Percentiles rank a stretch among this genome's conserved stretches.
These are phyloP conservation scores for Pleomassaria siparia DNA, from an alignment of 2,329 filamentous ascomycete genomes.

Conservation along the genomic window DNA sequence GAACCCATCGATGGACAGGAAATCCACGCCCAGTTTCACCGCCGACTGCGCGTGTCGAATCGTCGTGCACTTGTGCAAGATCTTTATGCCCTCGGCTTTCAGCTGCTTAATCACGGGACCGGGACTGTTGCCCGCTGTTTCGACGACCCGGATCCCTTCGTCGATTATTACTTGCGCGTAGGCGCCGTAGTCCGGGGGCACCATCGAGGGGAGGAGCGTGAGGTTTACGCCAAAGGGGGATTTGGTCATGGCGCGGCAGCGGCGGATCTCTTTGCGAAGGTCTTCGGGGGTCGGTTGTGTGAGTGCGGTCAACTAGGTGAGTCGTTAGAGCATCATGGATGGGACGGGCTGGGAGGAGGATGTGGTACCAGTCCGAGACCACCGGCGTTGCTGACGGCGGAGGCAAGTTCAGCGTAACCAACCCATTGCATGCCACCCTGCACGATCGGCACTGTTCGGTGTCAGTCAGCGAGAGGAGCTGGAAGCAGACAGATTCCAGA, in stretches of 20 bases:
- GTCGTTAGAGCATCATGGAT: slow-evolving; percentile 15
- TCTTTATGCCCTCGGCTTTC: slow-evolving; percentile 74
- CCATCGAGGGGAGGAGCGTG: slow-evolving; percentile 85
- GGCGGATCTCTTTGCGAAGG: slow-evolving; percentile 88
- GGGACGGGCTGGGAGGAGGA: background rate
- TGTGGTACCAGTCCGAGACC: slow-evolving; percentile 67
- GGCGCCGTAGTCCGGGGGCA: slow-evolving; percentile 87
- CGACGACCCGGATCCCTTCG: slow-evolving; percentile 86
- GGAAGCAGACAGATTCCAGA: background rate
- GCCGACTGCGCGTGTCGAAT: slow-evolving; percentile 91
- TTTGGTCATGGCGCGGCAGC: slow-evolving; percentile 76
- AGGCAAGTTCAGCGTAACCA: slow-evolving; percentile 76
- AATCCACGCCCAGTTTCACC: slow-evolving; percentile 92
- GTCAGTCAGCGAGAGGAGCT: slow-evolving; percentile 43
- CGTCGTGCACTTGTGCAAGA: slow-evolving; percentile 97
- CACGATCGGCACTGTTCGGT: slow-evolving; percentile 70
- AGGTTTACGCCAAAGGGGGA: slow-evolving; percentile 92
- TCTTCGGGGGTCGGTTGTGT: slow-evolving; percentile 92
- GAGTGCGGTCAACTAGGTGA: slow-evolving; percentile 68
- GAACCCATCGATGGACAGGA: slow-evolving; percentile 95
- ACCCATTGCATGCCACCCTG: slow-evolving; percentile 89
- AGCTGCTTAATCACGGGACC: slow-evolving; percentile 88
- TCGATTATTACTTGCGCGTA: slow-evolving; percentile 93
- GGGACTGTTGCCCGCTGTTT: slow-evolving; percentile 88
- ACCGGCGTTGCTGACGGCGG: slow-evolving; percentile 68